Evolutionary conservation across 805 yeast genomes (phyloP), one percentile per base, ranked within the genome.

Genomic region (Ogataea allantospora): DNA sequence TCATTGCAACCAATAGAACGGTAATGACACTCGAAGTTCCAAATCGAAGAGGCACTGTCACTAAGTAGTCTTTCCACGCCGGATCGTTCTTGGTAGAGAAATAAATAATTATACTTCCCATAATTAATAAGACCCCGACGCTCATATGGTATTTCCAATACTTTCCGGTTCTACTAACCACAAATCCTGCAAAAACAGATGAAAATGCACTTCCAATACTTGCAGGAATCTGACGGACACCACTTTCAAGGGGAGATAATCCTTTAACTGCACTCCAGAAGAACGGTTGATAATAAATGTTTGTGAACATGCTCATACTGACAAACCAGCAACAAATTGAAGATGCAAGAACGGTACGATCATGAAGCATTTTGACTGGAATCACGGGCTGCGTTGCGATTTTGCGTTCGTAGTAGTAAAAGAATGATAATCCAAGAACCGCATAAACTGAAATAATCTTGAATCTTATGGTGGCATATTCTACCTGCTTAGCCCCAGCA

Each of bases 11-110:
- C 33, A 87, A 63, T 0, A 89, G 77, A 4, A 83, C 75, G 0
- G 95, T 86, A 44, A 85, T 67, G 59, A 78, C 68, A 4, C 75
- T 63, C 1, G 93, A 75, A 48, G 80, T 78, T 1, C 83, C 85
- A 26, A 75, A 63, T 5, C 93, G 88, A 7, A 78, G 74, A 8
- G 78, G 60, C 14, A 75, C 48, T 42, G 77, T 54, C 26, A 74
- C 57, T 1, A 70, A 30, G 37, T 60, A 73, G 44, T 77, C 82
- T 7, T 50, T 45, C 34, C 64, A 47, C 18, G 55, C 40, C 7
- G 48, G 30, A 26, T 55, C 54, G 6, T 23, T 11, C 19, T 30
- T 35, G 1, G 46, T 23, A 8, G 55, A 42, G 2, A 23, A 42
- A 35, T 54, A 71, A 30, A 68, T 47, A 11, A 66, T 47, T 2